phyloP scores from a whole-genome alignment of 2,329 filamentous ascomycete genomes.

The Penicillium sclerotiorum region DNA sequence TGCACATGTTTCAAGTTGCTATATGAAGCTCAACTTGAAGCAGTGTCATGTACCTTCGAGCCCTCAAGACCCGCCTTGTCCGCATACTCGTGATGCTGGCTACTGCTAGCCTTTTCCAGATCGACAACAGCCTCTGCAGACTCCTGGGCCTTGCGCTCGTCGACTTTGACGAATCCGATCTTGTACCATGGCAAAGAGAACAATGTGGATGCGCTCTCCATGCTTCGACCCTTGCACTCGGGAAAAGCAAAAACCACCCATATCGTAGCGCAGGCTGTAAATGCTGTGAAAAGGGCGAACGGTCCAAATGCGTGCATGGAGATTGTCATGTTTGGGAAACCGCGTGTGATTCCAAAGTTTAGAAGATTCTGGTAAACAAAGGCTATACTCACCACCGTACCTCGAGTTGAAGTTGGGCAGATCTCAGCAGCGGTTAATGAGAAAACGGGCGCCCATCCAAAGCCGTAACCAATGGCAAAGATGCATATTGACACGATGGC shows the following conservation, averaged over 20 bases:
- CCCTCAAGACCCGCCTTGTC: too few species aligned
- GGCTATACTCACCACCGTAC: conserved; percentile 20
- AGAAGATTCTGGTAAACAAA: conserved; percentile 27
- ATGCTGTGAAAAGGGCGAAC: conserved; percentile 22
- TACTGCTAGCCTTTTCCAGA: too few species aligned
- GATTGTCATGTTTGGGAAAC: conserved; percentile 21
- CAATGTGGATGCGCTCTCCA: conserved; percentile 8
- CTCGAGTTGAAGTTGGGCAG: conserved; percentile 22
- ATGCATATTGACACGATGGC: conserved; percentile 26
- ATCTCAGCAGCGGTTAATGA: conserved; percentile 25
- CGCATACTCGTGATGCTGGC: too few species aligned
- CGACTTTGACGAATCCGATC: conserved; percentile 13
- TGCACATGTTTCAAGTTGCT: too few species aligned
- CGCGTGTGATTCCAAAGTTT: conserved; percentile 23
- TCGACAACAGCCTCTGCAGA: too few species aligned
- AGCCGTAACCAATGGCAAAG: conserved; percentile 26
- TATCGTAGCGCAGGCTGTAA: conserved; percentile 14
- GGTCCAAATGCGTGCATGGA: conserved; percentile 22
- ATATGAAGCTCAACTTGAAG: too few species aligned
- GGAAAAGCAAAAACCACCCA: conserved; percentile 24
- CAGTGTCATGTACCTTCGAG: too few species aligned
- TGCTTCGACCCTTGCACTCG: conserved; percentile 11
- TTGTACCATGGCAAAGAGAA: conserved; percentile 11
- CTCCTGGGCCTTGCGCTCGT: too few species aligned
- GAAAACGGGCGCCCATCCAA: conserved; percentile 24